A percentile compares a stretch with the other conserved stretches of the same genome.
These are phyloP conservation scores for Ceratocystis eucalypticola DNA, from an alignment of 2,329 filamentous ascomycete species.

Conservation along the genomic window DNA sequence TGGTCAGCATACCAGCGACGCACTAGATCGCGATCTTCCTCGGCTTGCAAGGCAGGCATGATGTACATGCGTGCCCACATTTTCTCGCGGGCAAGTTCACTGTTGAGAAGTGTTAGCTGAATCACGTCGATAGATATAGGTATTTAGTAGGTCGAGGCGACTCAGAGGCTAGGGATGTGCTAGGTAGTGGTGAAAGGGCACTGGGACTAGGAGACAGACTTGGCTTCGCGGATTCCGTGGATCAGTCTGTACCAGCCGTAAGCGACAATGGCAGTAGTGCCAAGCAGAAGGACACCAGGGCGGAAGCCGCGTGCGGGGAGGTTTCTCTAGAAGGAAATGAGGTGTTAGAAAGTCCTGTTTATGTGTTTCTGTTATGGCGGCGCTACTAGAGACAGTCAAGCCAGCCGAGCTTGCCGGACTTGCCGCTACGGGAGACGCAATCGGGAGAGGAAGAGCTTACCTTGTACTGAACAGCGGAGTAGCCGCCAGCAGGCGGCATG, in stretches of 20 bases:
- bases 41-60: conserved; percentile 84
- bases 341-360: not conserved
- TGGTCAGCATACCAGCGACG: conserved; percentile 74
- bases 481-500: conserved; percentile 90
- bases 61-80: conserved; percentile 96
- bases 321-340: conserved; percentile 52
- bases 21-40: conserved; percentile 92
- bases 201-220: conserved; percentile 44
- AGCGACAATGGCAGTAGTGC: conserved; percentile 63
- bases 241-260: conserved; percentile 85
- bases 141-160: not conserved
- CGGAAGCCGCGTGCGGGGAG: conserved; percentile 82
- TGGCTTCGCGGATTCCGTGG: conserved; percentile 74
- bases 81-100: conserved; percentile 90
- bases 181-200: not conserved
- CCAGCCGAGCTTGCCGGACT: not conserved
- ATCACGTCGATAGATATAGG: not conserved
- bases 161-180: not conserved
- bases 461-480: conserved; percentile 95
- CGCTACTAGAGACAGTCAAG: not conserved
- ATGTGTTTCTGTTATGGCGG: not conserved
- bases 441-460: conserved; percentile 34
- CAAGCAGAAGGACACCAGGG: conserved; percentile 63
- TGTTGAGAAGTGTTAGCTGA: conserved; percentile 28
- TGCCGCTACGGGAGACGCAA: not conserved